Conservation (phyloP, 352 stramenopile genomes). For the Thraustotheca clavata region DNA sequence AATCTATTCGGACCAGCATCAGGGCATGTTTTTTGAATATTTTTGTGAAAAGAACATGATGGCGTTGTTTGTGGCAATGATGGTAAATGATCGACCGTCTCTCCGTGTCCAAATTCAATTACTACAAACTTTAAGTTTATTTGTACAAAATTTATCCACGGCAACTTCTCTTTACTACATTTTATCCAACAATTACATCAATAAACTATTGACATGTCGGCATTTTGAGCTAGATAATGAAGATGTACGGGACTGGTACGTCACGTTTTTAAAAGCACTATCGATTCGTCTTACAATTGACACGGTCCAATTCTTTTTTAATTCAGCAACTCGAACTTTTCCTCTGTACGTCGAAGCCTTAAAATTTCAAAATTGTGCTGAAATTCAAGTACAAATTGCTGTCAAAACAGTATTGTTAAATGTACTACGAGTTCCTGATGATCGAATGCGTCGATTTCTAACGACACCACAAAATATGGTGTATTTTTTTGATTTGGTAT, state of each 20-base stretch:
- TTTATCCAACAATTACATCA: slow-evolving; percentile 93
- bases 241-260: slow-evolving; percentile 85
- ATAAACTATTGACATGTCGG: slow-evolving; percentile 83
- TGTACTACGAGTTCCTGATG: slow-evolving; percentile 67
- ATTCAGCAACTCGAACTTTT: slow-evolving; percentile 33
- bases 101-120: slow-evolving; percentile 87
- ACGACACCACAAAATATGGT: slow-evolving; percentile 59
- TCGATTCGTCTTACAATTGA: slow-evolving; percentile 78
- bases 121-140: slow-evolving; percentile 88
- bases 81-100: slow-evolving; percentile 35
- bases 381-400: slow-evolving; percentile 80
- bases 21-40: slow-evolving; percentile 89
- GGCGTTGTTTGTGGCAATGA: slow-evolving; percentile 82
- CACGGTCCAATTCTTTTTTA: slow-evolving; percentile 87
- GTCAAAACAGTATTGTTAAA: slow-evolving; percentile 85
- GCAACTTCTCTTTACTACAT: slow-evolving; percentile 91
- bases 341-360: slow-evolving; percentile 68
- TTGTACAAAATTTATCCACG: slow-evolving; percentile 87
- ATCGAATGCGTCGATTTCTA: slow-evolving; percentile 66
- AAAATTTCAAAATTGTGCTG: slow-evolving; percentile 52
- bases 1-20: slow-evolving; percentile 83
- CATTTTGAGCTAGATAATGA: slow-evolving; percentile 59
- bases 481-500: slow-evolving; percentile 76
- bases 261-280: slow-evolving; percentile 82
- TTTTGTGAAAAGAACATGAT: slow-evolving; percentile 96